Conservation (phyloP, 108 stramenopile species). For the Pseudonitzschia pungens region DNA sequence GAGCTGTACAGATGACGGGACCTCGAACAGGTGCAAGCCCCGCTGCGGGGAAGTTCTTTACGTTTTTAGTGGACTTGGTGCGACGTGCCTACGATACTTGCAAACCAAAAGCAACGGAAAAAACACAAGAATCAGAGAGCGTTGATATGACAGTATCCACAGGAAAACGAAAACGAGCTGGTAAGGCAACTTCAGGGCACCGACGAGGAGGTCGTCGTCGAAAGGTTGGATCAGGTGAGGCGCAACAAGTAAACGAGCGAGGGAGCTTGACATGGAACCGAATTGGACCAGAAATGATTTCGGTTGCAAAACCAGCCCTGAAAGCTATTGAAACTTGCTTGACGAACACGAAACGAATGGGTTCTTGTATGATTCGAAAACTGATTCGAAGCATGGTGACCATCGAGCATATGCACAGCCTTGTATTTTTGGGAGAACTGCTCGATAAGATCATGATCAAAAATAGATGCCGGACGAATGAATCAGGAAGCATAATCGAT, state of each 20-base stretch:
- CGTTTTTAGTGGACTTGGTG: conserved; percentile 17
- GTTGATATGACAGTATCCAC: not conserved
- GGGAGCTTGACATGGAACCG: conserved; percentile 7
- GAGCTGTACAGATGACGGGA: not conserved
- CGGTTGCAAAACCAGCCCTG: conserved; percentile 26
- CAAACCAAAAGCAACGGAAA: not conserved
- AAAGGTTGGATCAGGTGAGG: conserved; percentile 11
- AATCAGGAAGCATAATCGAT: not conserved
- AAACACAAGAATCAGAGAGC: not conserved
- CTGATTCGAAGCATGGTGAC: conserved; percentile 21
- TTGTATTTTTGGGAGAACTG: conserved; percentile 26
- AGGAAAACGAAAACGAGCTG: conserved; percentile 1
- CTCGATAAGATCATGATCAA: conserved; percentile 24
- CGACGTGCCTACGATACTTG: conserved; percentile 20
- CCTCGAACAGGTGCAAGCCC: not conserved
- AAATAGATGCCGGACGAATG: conserved; percentile 4
- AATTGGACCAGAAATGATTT: conserved; percentile 10
- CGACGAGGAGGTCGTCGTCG: not conserved
- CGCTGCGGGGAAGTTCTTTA: conserved; percentile 4
- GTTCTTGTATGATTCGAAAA: conserved; percentile 13
- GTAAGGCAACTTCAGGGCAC: not conserved
- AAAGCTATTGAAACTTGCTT: conserved; percentile 22
- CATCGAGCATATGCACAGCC: not conserved
- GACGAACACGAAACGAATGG: conserved; percentile 11
- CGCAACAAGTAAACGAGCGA: not conserved